Evolutionary conservation across 305 asterid genomes (phyloP), one percentile per base, ranked within the genome.

Genomic region (Fraxinus albicans): DNA sequence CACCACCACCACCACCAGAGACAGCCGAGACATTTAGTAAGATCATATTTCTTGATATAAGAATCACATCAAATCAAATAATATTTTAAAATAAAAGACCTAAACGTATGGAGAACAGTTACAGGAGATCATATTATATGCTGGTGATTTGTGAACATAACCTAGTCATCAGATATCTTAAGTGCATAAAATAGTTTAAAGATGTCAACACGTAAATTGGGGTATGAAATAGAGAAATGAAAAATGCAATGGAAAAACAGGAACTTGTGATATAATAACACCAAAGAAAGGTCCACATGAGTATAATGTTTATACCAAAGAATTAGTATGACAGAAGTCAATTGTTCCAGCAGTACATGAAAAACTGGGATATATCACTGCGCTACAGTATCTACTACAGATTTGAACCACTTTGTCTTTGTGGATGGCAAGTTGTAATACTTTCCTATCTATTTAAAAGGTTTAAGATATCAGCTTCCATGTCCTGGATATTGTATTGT

Each of bases 101-200:
- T n/a, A 50, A 17, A 9, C 15, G 6, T 12, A 73, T 77, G 73
- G 42, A 36, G 70, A 82, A 42, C 19, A n/a, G n/a, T n/a, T n/a
- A n/a, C n/a, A 38, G 34, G 8, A 75, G 29, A 79, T 58, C 76
- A 31, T 70, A 44, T 31, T 74, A 19, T 13, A 70, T 3, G 31
- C 25, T 73, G 27, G 36, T 44, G 13, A 36, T 83, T 73, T 73
- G 47, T 33, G 80, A 73, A 75, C 67, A 76, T 19, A 38, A 40
- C 36, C 53, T 77, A 35, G 70, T 47, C 80, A 33, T 17, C 33
- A 82, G 82, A 84, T 83, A 81, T 36, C 38, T 53, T 40, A 21
- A 80, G 80, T 27, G 33, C 79, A 44, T 29, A 25, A 58, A 79
- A 36, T 7, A 36, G 10, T 31, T 40, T 65, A 25, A 67, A 67